Conservation (phyloP, 345 rosid genomes). For the Melastoma malabathricum region DNA sequence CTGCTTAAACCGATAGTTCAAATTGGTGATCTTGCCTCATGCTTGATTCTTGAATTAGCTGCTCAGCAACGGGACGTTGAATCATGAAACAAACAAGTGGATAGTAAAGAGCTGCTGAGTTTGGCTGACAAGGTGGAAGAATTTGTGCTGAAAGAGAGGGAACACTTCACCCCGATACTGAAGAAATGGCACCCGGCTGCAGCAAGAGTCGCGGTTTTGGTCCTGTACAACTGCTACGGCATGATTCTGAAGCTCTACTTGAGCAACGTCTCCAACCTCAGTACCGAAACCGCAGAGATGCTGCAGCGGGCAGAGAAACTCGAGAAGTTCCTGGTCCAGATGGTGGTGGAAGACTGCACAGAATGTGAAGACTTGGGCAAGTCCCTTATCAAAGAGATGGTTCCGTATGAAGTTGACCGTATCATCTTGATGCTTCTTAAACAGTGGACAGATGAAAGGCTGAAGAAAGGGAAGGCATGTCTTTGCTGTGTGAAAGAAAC, state of each 20-base stretch:
- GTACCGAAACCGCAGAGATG: conserved; percentile 44
- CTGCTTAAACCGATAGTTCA: too few relatives aligned
- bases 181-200: too few relatives aligned
- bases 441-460: conserved; percentile 50
- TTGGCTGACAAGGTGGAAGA: too few relatives aligned
- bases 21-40: conserved; percentile 12
- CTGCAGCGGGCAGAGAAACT: conserved; percentile 61
- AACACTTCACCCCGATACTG: not conserved
- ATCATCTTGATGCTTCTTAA: conserved; percentile 37
- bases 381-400: conserved; percentile 60
- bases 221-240: conserved; percentile 58
- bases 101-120: too few relatives aligned
- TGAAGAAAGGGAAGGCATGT: conserved; percentile 32
- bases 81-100: conserved; percentile 18
- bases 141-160: fast-evolving
- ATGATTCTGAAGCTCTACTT: conserved; percentile 52
- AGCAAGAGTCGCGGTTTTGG: conserved; percentile 46
- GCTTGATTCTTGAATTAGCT: not conserved
- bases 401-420: conserved; percentile 61
- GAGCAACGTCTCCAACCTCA: conserved; percentile 24
- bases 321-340: conserved; percentile 65
- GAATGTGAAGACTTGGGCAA: conserved; percentile 83
- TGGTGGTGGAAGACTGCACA: conserved; percentile 72
- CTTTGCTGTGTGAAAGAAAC: conserved; percentile 43
- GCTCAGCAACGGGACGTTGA: conserved; percentile 12